Percentiles rank a stretch among this genome's conserved stretches.
These are phyloP conservation scores for Ustilago esculenta DNA, from an alignment of 1,284 basidiomycete species.

Conservation along the genomic window DNA sequence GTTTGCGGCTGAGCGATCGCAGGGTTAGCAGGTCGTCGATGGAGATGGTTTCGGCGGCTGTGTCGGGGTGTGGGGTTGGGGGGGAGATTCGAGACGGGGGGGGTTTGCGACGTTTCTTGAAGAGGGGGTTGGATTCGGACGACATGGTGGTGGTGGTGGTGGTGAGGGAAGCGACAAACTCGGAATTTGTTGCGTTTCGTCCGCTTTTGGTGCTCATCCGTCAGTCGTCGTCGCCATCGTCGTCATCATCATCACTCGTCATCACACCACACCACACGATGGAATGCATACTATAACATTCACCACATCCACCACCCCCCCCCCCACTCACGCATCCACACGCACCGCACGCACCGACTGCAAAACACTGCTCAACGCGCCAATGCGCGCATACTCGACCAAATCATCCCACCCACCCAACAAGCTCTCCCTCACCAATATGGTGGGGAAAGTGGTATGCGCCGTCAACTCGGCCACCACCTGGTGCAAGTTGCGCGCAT, in stretches of 20 bases:
- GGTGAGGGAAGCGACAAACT: neutral
- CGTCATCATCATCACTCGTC: too few relatives aligned
- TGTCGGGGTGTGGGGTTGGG: neutral
- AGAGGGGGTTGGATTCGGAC: slow-evolving; percentile 16
- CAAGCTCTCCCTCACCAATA: slow-evolving; percentile 28
- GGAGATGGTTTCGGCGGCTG: slow-evolving; percentile 29
- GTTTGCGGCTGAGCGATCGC: slow-evolving; percentile 76
- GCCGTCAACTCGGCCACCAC: slow-evolving; percentile 31
- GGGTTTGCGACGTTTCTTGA: slow-evolving; percentile 24
- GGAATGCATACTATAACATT: too few relatives aligned
- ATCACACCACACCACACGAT: too few relatives aligned
- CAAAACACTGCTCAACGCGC: slow-evolving; percentile 24
- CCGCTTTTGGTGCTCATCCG: too few relatives aligned
- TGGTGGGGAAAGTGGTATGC: slow-evolving; percentile 44
- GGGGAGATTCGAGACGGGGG: slow-evolving; percentile 9
- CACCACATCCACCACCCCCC: too few relatives aligned
- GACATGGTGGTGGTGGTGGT: slow-evolving; percentile 3
- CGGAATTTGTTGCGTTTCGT: neutral
- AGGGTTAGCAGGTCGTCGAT: slow-evolving; percentile 86
- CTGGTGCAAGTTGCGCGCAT: slow-evolving; percentile 35
- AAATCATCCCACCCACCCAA: slow-evolving; percentile 46
- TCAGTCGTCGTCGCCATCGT: too few relatives aligned
- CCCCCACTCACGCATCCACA: too few relatives aligned
- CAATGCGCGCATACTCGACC: slow-evolving; percentile 10
- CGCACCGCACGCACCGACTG: slow-evolving; percentile 20